phyloP scores from a whole-genome alignment of 768 basidiomycete genomes.

The Cystofilobasidium bisporidii region DNA sequence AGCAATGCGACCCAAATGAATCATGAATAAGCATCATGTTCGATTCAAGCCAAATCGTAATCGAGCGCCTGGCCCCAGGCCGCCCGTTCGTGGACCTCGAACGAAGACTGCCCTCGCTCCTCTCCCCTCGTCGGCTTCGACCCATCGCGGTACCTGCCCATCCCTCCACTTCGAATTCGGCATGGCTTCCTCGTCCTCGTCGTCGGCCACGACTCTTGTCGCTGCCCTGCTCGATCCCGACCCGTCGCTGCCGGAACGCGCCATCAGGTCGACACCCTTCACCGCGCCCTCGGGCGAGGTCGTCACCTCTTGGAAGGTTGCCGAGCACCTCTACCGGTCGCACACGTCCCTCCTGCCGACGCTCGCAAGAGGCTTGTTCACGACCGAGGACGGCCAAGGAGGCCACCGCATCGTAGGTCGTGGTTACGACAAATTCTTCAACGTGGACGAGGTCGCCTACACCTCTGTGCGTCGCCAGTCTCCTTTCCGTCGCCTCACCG shows the following conservation, averaged over 20 bases:
- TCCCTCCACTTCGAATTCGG: too few species aligned
- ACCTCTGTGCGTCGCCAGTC: slow-evolving; percentile 51
- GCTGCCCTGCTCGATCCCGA: background rate
- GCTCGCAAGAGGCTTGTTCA: slow-evolving; percentile 84
- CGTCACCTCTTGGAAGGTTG: slow-evolving; percentile 91
- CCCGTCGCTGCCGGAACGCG: background rate
- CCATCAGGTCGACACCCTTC: background rate
- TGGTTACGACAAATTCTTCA: slow-evolving; percentile 99
- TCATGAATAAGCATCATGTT: too few species aligned
- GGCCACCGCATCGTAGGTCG: slow-evolving; percentile 59
- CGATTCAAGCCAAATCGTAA: too few species aligned
- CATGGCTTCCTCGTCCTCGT: too few species aligned
- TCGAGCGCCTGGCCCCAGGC: too few species aligned
- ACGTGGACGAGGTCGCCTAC: slow-evolving; percentile 93
- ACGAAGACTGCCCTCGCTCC: too few species aligned
- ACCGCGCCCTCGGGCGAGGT: background rate
- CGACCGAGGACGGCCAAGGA: slow-evolving; percentile 35
- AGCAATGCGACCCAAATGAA: too few species aligned
- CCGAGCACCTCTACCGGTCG: slow-evolving; percentile 87
- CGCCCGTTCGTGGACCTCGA: too few species aligned
- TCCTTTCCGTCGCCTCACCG: background rate
- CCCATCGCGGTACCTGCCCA: too few species aligned
- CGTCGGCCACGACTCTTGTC: slow-evolving; percentile 2
- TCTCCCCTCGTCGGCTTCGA: too few species aligned
- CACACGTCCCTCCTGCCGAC: slow-evolving; percentile 88